These are phyloP conservation scores for Austroboletus eburneus DNA, from an alignment of 768 basidiomycete genomes.

Conservation along the genomic window DNA sequence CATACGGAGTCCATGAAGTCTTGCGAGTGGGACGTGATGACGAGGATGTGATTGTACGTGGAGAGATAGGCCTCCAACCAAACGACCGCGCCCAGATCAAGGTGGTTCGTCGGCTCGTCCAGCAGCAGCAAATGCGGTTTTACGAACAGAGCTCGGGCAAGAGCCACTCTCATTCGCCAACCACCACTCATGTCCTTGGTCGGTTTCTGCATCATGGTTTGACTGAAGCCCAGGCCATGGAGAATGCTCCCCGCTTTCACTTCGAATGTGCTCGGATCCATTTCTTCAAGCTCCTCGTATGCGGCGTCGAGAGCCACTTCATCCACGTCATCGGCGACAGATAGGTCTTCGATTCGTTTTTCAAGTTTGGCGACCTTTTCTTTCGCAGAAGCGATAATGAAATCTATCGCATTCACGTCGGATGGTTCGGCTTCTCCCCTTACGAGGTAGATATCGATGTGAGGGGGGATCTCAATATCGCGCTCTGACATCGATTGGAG, in stretches of 20 bases:
- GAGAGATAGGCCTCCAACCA: constrained; percentile 98
- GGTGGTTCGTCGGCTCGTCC: constrained; percentile 90
- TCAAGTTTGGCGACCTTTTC: constrained; percentile 93
- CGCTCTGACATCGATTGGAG: constrained; percentile 93
- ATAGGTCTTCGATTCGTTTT: constrained; percentile 89
- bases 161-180: constrained; percentile 98
- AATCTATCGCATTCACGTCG: constrained; percentile 94
- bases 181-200: constrained; percentile 99
- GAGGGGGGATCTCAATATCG: constrained; percentile 89
- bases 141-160: constrained; percentile 92
- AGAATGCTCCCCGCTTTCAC: constrained; percentile 93
- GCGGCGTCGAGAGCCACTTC: constrained; percentile 82
- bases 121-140: constrained; percentile 94
- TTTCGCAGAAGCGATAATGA: constrained; percentile 88
- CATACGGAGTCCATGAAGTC: constrained; percentile 99
- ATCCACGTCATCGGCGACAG: constrained; percentile 84
- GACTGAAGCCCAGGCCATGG: constrained; percentile 93
- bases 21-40: constrained; percentile 97
- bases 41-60: constrained; percentile 97
- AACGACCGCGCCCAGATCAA: constrained; percentile 96
- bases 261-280: constrained; percentile 95
- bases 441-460: constrained; percentile 98
- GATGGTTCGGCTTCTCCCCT: constrained; percentile 94
- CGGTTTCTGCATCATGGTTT: constrained; percentile 90
- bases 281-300: constrained; percentile 95